phyloP scores from a whole-genome alignment of 2,329 filamentous ascomycete genomes.

The Lachnellula occidentalis region DNA sequence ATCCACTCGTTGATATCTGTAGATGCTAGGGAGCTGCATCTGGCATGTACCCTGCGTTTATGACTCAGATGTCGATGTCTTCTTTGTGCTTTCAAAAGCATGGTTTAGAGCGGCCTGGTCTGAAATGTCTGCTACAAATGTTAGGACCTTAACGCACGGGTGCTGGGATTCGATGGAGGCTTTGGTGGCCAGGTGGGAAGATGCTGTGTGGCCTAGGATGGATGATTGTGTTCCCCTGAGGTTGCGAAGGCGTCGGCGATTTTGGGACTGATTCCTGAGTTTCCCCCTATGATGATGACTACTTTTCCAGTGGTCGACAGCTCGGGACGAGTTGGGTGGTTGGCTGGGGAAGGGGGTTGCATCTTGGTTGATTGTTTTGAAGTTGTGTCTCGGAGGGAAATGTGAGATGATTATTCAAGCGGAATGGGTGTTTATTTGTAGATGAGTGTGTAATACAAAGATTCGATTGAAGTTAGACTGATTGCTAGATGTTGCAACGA shows the following conservation, averaged over 20 bases:
- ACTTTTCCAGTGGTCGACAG: constrained; percentile 4
- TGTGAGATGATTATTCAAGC: too few relatives aligned
- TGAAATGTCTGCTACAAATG: constrained; percentile 3
- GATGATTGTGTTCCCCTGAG: constrained; percentile 23
- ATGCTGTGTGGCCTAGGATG: constrained; percentile 21
- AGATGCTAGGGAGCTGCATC: constrained; percentile 2
- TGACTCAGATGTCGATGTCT: constrained; percentile 4
- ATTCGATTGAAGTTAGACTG: too few relatives aligned
- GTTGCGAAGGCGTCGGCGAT: neutral
- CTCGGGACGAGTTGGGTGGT: constrained; percentile 1
- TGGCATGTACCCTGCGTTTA: constrained; percentile 9
- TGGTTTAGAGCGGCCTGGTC: neutral
- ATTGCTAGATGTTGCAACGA: too few relatives aligned
- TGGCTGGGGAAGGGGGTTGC: neutral
- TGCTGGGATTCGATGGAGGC: constrained; percentile 1
- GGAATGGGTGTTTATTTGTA: too few relatives aligned
- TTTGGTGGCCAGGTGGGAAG: constrained; percentile 1
- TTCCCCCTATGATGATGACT: neutral
- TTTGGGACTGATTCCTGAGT: neutral
- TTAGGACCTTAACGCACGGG: neutral
- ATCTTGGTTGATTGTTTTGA: too few relatives aligned
- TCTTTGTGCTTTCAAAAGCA: constrained; percentile 5
- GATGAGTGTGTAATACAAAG: too few relatives aligned
- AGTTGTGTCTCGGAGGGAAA: too few relatives aligned
- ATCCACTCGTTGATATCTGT: constrained; percentile 5